Base-by-base conservation (phyloP, 1,284 basidiomycete genomes). In the Papiliotrema fonsecae region DNA sequence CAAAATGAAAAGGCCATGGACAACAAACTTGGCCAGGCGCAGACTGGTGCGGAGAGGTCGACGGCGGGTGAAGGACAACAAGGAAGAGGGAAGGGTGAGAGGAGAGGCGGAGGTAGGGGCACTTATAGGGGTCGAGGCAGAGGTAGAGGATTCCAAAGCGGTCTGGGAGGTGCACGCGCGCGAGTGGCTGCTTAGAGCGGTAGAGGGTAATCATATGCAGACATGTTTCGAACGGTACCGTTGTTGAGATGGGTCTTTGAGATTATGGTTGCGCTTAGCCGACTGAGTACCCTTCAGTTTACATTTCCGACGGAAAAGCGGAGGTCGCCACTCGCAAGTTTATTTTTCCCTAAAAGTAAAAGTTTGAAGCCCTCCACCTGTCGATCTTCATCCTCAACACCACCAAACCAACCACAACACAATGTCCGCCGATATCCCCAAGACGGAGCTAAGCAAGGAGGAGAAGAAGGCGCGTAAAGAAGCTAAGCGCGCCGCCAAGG, bases 1-100 rank as follows among this genome's bases (percentile, higher is more conserved):
- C 86, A 88, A 68, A 97, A 93, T 70, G 93, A 97, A 76, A 94
- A 97, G 77, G 77, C 83, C n/a, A 77, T 97, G 45, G 93, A 97
- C 70, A 72, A 81, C 62, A 94, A 94, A 75, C 81, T 94, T 56
- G 88, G 89, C 40, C 80, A 80, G 75, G 77, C 26, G 78, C 79
- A 18, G 88, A 86, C 80, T 47, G 41, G 35, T 57, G 54, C 44
- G 46, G 56, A 26, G 78, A 79, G 31, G 87, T 87, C 47, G 77
- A 63, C 64, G 25, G 57, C 62, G 31, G 58, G 64, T 21, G 67
- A 69, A 55, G 55, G 67, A 51, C 69, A 67, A 13, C 65, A 62
- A 28, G 60, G 51, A 25, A 60, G 68, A 46, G 67, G 67, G 38
- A 54, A 50, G 21, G 55, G 61, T 26, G 54, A 65, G 40, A 61